Conservation (phyloP, 306 rosid species). For the Potentilla sterilis region DNA sequence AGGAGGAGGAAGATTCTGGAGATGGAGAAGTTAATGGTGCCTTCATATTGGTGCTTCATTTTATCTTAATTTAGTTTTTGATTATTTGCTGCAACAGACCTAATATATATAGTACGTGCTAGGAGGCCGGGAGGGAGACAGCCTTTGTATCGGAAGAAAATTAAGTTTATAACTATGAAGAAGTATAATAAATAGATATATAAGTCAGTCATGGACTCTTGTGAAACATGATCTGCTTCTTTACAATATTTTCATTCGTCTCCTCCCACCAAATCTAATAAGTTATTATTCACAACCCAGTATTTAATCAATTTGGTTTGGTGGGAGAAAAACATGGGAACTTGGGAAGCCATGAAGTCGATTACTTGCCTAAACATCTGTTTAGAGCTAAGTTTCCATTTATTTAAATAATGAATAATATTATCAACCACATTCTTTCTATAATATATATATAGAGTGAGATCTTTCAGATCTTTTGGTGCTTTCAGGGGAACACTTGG, state of each 20-base stretch:
- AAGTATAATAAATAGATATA: not conserved
- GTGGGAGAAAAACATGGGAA: not conserved
- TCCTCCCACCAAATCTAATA: constrained; percentile 10
- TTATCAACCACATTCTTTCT: not conserved
- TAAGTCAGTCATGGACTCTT: constrained; percentile 1
- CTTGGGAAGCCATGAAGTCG: not conserved
- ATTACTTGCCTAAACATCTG: not conserved
- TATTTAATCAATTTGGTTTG: not conserved
- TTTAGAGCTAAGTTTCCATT: constrained; percentile 6
- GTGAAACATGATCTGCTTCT: constrained; percentile 14
- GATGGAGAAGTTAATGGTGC: constrained; percentile 4
- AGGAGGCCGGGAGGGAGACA: not conserved
- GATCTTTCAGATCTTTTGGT: not conserved
- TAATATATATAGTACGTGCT: not conserved
- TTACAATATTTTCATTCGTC: constrained; percentile 5
- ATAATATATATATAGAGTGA: not conserved
- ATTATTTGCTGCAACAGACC: not conserved
- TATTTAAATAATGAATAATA: not conserved
- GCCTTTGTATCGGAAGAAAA: not conserved
- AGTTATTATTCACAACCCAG: not conserved
- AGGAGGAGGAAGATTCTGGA: constrained; percentile 22
- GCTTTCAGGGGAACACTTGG: not conserved
- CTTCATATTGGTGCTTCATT: constrained; percentile 25
- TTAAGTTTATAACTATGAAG: not conserved
- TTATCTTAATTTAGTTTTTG: not conserved